Base-by-base conservation (phyloP, 2,329 filamentous ascomycete genomes). In the Mycocentrospora acerina region DNA sequence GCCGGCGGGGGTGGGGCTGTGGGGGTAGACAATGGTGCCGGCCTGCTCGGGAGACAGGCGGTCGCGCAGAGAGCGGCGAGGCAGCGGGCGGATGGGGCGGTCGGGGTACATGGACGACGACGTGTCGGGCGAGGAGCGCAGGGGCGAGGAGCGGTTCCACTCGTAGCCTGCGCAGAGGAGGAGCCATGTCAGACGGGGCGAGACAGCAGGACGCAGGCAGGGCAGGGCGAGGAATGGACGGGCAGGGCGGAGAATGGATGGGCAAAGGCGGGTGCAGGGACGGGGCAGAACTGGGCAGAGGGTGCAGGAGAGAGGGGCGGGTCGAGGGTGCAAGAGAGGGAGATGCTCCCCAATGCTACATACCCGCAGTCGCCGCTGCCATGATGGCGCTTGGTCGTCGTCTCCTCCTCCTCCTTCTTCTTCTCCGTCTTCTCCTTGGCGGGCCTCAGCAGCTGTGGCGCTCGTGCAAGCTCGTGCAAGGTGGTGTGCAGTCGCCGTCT, bases 71-170 rank as follows among this genome's bases (percentile, higher is more conserved):
- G 88, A 85, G 59, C 90, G 86, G 71, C 88, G 93, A 29, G 93
- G 93, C 44, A 98, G 74, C 40, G 93, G 93, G 62, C 90, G 85
- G 65, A 98, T 98, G 45, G 91, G 86, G 68, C 93, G 85, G 64
- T 95, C 88, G 52, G 89, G 89, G 65, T 88, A 95, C 59, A 88
- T 76, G 43, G 86, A 82, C 44, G 89, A 93, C 49, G 83, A 78
- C 42, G 86, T 85, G 74, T 95, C 89, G 51, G 82, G 74, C 27
- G 63, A 64, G 44, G 62, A 66, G 54, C 63, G 59, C 51, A 68
- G 54, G 55, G 66, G 58, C 56, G 64, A 67, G 37, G 63, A 67
- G 53, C 56, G 62, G 49, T 59, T 60, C 64, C 65, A 68, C 55
- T 68, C 66, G 59, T 69, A 69, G 54, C 63, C 66, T 69, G 57